Conservation (phyloP, 192 early-diverging fungal genomes). For the Entomortierella lignicola region DNA sequence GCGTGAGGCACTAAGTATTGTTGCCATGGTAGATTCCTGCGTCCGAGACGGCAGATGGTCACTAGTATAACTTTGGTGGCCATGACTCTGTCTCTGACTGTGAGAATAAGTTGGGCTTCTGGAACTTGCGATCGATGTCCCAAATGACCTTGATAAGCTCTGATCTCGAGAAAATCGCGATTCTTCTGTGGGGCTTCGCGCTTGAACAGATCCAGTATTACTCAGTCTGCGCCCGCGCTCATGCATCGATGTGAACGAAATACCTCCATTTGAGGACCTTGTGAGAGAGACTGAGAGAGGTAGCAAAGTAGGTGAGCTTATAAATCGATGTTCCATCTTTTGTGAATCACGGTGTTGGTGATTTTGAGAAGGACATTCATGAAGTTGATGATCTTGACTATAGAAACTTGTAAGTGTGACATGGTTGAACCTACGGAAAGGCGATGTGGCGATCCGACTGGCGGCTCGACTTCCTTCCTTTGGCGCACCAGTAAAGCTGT, state of each 20-base stretch:
- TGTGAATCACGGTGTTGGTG: no score
- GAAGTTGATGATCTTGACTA: not conserved
- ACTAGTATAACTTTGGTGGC: not conserved
- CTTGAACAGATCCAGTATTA: no score
- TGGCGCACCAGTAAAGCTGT: constrained; percentile 26
- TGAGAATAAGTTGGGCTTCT: not conserved
- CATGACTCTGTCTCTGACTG: no score
- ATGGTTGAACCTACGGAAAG: not conserved
- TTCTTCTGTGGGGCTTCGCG: no score
- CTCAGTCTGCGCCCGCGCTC: no score
- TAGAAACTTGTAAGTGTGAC: not conserved
- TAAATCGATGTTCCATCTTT: no score
- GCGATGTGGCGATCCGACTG: not conserved
- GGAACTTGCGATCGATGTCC: not conserved
- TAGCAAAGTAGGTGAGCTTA: no score
- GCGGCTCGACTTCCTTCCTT: constrained; percentile 29
- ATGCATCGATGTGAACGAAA: no score
- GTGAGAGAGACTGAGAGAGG: no score
- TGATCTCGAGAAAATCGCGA: no score
- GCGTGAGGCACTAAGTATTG: not conserved
- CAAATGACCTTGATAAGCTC: no score
- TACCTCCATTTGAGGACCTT: no score
- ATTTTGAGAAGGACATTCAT: not conserved
- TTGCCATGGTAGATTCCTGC: not conserved
- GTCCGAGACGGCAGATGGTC: not conserved